phyloP scores from a whole-genome alignment of 2,329 filamentous ascomycete species.

The Sclerotinia glacialis region DNA sequence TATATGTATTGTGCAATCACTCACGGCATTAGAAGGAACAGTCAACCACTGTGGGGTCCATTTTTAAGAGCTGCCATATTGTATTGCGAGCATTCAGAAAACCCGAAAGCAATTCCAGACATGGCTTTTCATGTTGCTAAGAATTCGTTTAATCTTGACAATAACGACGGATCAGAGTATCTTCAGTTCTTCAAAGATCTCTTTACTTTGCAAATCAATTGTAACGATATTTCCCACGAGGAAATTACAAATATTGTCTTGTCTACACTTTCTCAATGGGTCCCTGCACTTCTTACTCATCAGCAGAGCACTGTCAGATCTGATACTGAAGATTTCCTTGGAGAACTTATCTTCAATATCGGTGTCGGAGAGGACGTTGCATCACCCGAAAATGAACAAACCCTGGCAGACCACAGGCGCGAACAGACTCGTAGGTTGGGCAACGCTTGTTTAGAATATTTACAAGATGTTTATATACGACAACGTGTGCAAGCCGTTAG shows the following conservation, averaged over 20 bases:
- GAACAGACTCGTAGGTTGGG: slow-evolving; percentile 31
- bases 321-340: slow-evolving; percentile 40
- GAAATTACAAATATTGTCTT: slow-evolving; percentile 41
- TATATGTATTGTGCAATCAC: slow-evolving; percentile 47
- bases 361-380: slow-evolving; percentile 26
- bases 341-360: slow-evolving; percentile 28
- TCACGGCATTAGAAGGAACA: slow-evolving; percentile 33
- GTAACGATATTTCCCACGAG: slow-evolving; percentile 41
- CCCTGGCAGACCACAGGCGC: neutral
- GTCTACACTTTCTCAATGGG: slow-evolving; percentile 48
- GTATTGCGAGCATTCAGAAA: slow-evolving; percentile 37
- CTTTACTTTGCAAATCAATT: slow-evolving; percentile 23
- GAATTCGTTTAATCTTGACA: slow-evolving; percentile 31
- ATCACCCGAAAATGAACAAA: slow-evolving; percentile 24
- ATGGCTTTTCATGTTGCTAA: slow-evolving; percentile 33
- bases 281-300: slow-evolving; percentile 51
- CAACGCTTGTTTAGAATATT: slow-evolving; percentile 36
- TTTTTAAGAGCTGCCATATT: slow-evolving; percentile 37
- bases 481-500: slow-evolving; percentile 34
- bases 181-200: slow-evolving; percentile 39
- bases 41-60: slow-evolving; percentile 26
- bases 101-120: slow-evolving; percentile 24
- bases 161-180: slow-evolving; percentile 36
- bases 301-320: slow-evolving; percentile 46
- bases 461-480: slow-evolving; percentile 35